These are phyloP conservation scores for Alternaria atra DNA, from an alignment of 2,329 filamentous ascomycete species.

Conservation along the genomic window DNA sequence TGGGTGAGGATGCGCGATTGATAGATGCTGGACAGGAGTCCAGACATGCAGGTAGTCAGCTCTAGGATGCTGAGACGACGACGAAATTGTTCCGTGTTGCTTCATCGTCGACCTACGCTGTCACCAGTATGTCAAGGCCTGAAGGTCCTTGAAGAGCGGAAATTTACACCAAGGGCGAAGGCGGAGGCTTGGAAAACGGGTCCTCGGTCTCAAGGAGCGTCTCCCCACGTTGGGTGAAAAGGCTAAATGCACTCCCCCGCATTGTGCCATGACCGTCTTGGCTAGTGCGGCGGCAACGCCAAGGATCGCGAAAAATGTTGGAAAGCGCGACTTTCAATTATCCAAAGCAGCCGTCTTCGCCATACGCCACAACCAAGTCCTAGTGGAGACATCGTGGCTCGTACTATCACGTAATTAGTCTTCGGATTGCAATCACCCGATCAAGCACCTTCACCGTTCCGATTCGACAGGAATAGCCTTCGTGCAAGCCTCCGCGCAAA, in stretches of 20 bases:
- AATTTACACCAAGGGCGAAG: background rate
- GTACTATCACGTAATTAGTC: background rate
- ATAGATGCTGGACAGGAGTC: slow-evolving; percentile 14
- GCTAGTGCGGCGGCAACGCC: slow-evolving; percentile 17
- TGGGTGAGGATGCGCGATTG: slow-evolving; percentile 7
- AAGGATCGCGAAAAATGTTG: slow-evolving; percentile 24
- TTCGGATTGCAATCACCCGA: slow-evolving; percentile 5
- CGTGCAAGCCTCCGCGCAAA: slow-evolving; percentile 1
- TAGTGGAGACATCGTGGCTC: background rate
- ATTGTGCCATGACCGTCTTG: slow-evolving; percentile 17
- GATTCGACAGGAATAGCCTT: background rate
- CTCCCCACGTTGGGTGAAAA: slow-evolving; percentile 27
- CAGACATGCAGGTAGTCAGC: background rate
- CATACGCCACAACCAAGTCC: background rate
- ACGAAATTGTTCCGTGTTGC: slow-evolving; percentile 39
- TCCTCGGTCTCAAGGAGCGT: slow-evolving; percentile 37
- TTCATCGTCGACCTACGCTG: background rate
- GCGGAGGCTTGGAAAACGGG: slow-evolving; percentile 36
- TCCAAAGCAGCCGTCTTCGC: slow-evolving; percentile 17
- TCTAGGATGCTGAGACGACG: background rate
- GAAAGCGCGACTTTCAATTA: slow-evolving; percentile 19
- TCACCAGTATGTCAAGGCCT: background rate
- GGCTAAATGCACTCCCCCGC: slow-evolving; percentile 42
- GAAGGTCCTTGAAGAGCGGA: background rate
- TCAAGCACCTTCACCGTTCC: background rate